phyloP scores from a whole-genome alignment of 495 filamentous ascomycete genomes.

The Trypethelium eluteriae region DNA sequence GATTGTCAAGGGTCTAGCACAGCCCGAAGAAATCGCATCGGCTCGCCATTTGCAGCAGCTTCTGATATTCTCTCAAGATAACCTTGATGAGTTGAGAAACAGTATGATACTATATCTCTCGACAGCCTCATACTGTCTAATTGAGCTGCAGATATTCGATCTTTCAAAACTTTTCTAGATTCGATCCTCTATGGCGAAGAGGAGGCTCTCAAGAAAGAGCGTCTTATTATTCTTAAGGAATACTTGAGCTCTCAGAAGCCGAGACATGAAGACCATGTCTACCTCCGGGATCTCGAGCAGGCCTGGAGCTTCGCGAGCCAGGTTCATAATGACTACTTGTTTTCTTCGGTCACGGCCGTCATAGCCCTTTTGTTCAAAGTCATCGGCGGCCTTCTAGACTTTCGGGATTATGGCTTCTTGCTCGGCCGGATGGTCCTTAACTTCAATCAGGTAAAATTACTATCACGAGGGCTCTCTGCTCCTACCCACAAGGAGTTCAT shows the following conservation, averaged over 20 bases:
- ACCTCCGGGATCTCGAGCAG: constrained; percentile 66
- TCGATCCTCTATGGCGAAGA: constrained; percentile 45
- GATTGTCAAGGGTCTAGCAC: neutral
- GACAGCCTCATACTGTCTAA: neutral
- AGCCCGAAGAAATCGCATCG: constrained; percentile 24
- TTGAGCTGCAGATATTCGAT: constrained; percentile 52
- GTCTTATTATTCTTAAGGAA: constrained; percentile 53
- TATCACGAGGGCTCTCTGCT: constrained; percentile 63
- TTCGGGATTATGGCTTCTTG: constrained; percentile 59
- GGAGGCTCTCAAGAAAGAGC: constrained; percentile 24
- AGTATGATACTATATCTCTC: constrained; percentile 4
- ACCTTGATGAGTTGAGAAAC: constrained; percentile 19
- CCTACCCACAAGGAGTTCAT: constrained; percentile 71
- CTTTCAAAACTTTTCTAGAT: constrained; percentile 69
- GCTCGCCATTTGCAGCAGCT: constrained; percentile 25
- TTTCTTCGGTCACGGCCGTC: constrained; percentile 66
- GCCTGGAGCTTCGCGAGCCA: constrained; percentile 69
- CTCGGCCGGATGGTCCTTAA: constrained; percentile 68
- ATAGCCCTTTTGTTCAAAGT: constrained; percentile 69
- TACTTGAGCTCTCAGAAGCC: constrained; percentile 64
- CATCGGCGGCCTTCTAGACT: constrained; percentile 60
- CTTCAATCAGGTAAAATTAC: constrained; percentile 61
- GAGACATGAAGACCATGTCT: constrained; percentile 46
- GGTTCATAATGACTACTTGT: constrained; percentile 63
- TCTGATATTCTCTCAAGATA: constrained; percentile 25